These are phyloP conservation scores for Ogataea polymorpha DNA, from an alignment of 805 yeast genomes.

Conservation along the genomic window DNA sequence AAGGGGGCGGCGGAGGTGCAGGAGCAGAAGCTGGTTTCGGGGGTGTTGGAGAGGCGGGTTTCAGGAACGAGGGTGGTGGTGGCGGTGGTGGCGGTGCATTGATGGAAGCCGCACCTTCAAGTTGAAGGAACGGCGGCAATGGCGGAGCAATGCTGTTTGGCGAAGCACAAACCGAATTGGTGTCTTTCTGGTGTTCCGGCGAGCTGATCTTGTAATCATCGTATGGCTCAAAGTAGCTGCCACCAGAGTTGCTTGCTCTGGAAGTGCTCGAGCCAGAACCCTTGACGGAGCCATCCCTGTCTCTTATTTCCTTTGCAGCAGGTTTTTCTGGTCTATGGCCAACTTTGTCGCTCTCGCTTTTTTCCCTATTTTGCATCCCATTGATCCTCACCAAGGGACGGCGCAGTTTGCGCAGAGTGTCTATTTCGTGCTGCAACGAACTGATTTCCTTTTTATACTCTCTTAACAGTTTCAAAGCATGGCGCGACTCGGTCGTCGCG, in stretches of 20 bases:
- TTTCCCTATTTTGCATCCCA: background rate
- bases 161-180: no score
- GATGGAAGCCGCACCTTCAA: slow-evolving; percentile 1
- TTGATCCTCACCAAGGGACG: slow-evolving; percentile 1
- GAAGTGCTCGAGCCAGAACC: no score
- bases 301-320: no score
- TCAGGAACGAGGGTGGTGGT: slow-evolving; percentile 4
- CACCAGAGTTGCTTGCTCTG: background rate
- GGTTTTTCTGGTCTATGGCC: no score
- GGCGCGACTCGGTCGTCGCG: slow-evolving; percentile 56
- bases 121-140: slow-evolving; percentile 16
- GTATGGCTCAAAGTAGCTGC: slow-evolving; percentile 21
- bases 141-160: background rate
- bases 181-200: background rate
- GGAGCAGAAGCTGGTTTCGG: slow-evolving; percentile 15
- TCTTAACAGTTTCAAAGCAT: slow-evolving; percentile 37
- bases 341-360: background rate
- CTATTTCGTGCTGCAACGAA: slow-evolving; percentile 13
- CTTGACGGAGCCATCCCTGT: no score
- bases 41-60: background rate
- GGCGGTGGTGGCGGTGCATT: slow-evolving; percentile 21
- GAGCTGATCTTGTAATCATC: slow-evolving; percentile 20
- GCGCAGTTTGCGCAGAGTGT: slow-evolving; percentile 16
- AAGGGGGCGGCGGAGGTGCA: slow-evolving; percentile 21
- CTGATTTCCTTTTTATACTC: slow-evolving; percentile 19